These are phyloP conservation scores for Solanum paucissectum DNA, from an alignment of 257 asterid genomes.

Conservation along the genomic window DNA sequence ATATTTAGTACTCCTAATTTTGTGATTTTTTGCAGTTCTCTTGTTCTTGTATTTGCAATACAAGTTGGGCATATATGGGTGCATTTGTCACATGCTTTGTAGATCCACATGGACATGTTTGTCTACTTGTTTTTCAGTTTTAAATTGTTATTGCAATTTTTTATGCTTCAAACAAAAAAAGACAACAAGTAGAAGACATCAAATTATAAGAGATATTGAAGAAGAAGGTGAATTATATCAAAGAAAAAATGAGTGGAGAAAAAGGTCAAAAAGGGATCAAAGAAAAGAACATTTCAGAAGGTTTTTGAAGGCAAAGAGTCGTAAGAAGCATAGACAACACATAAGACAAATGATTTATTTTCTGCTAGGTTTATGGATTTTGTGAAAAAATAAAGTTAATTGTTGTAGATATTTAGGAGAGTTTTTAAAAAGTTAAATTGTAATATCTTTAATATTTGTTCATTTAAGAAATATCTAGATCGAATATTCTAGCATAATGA, in stretches of 20 bases:
- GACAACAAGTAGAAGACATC: slow-evolving; percentile 10
- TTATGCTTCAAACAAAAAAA: slow-evolving; percentile 31
- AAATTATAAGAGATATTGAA: slow-evolving; percentile 25
- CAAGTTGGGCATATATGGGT: slow-evolving; percentile 70
- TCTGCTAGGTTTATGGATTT: background rate
- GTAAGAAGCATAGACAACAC: slow-evolving; percentile 16
- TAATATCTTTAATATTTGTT: background rate
- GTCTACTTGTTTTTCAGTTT: slow-evolving; percentile 28
- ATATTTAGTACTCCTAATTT: background rate
- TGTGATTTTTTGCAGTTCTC: slow-evolving; percentile 40
- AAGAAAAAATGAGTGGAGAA: background rate
- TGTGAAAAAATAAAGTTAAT: background rate
- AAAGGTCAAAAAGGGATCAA: slow-evolving; percentile 11
- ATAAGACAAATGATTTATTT: slow-evolving; percentile 6
- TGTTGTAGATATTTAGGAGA: background rate
- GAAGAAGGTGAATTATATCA: slow-evolving; percentile 14
- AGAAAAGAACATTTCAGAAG: slow-evolving; percentile 43
- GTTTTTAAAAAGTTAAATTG: background rate
- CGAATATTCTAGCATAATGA: background rate
- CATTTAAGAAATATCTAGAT: background rate
- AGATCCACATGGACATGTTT: slow-evolving; percentile 3
- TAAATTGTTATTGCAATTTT: slow-evolving; percentile 45
- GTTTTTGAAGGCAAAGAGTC: slow-evolving; percentile 46
- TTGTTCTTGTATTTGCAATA: slow-evolving; percentile 48
- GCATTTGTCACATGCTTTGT: slow-evolving; percentile 30